Evolutionary conservation across 495 filamentous ascomycete species (phyloP).

Genomic region (Parachaetomium inaequale): DNA sequence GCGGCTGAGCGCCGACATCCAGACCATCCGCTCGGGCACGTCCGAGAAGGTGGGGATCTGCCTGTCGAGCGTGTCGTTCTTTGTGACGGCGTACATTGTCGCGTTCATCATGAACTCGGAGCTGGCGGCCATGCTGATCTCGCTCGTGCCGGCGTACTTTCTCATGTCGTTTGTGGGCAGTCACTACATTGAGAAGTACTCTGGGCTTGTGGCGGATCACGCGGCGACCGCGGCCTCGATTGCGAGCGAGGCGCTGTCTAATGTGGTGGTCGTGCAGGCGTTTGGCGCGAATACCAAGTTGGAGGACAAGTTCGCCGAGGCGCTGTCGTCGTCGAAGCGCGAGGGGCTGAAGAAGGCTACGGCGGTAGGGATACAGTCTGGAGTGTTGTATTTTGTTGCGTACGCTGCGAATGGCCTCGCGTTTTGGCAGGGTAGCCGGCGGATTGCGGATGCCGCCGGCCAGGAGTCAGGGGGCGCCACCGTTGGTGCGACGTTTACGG

Average conservation of each 20-base stretch:
- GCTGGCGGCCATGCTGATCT: slow-evolving; percentile 53
- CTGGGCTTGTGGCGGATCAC: slow-evolving; percentile 49
- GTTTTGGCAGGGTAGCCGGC: slow-evolving; percentile 89
- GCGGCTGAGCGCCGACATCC: slow-evolving; percentile 57
- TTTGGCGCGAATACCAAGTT: slow-evolving; percentile 43
- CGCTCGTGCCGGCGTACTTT: slow-evolving; percentile 61
- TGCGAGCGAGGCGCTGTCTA: slow-evolving; percentile 44
- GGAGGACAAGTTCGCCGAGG: slow-evolving; percentile 52
- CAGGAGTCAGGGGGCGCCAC: slow-evolving; percentile 20
- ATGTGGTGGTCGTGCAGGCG: slow-evolving; percentile 50
- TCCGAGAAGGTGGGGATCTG: slow-evolving; percentile 65
- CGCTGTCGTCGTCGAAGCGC: slow-evolving; percentile 45
- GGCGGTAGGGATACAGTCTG: slow-evolving; percentile 58
- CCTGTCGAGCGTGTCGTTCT: slow-evolving; percentile 56
- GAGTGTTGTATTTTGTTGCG: slow-evolving; percentile 67
- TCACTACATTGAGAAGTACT: slow-evolving; percentile 57
- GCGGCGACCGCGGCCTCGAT: slow-evolving; percentile 41
- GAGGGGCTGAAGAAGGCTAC: slow-evolving; percentile 57
- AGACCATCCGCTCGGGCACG: slow-evolving; percentile 58
- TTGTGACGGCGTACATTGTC: slow-evolving; percentile 61
- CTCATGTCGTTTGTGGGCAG: slow-evolving; percentile 62
- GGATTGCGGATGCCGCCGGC: slow-evolving; percentile 60
- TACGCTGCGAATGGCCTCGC: slow-evolving; percentile 85
- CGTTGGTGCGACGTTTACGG: slow-evolving; percentile 31
- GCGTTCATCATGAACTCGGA: slow-evolving; percentile 57